phyloP scores from a whole-genome alignment of 169 alveolate species.

The Eimeria mitis region DNA sequence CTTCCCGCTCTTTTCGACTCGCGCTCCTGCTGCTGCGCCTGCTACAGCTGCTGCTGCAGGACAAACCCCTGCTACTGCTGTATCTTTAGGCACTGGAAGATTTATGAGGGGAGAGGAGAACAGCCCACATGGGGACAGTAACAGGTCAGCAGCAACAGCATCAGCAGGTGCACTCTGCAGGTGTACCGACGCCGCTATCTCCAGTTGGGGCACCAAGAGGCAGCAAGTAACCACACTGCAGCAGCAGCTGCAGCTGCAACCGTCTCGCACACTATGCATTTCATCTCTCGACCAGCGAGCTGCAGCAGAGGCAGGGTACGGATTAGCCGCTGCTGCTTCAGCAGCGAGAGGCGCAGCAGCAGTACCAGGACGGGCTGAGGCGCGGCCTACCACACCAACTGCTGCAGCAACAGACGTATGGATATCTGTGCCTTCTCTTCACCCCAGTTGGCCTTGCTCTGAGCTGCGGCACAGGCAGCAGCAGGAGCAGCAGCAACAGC shows the following conservation, averaged over 20 bases:
- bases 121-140: slow-evolving; percentile 32
- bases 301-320: slow-evolving; percentile 27
- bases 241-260: slow-evolving; percentile 63
- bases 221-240: slow-evolving; percentile 45
- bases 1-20: background rate
- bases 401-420: slow-evolving; percentile 53
- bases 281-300: background rate
- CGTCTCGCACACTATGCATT: background rate
- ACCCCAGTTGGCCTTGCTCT: background rate
- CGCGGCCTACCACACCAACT: slow-evolving; percentile 11
- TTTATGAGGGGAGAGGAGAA: slow-evolving; percentile 11
- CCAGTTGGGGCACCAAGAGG: slow-evolving; percentile 59
- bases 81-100: background rate
- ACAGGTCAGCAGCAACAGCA: slow-evolving; percentile 31
- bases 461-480: slow-evolving; percentile 17
- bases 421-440: slow-evolving; percentile 1
- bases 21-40: no score
- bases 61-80: slow-evolving; percentile 18
- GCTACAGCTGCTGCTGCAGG: slow-evolving; percentile 35
- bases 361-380: background rate
- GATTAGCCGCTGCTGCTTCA: slow-evolving; percentile 1
- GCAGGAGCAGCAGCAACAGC: slow-evolving; percentile 37
- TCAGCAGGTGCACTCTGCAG: background rate
- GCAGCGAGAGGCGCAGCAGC: slow-evolving; percentile 24
- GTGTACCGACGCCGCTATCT: background rate